phyloP scores from a whole-genome alignment of 2,329 filamentous ascomycete genomes.

The Lasiodiplodia sp. region DNA sequence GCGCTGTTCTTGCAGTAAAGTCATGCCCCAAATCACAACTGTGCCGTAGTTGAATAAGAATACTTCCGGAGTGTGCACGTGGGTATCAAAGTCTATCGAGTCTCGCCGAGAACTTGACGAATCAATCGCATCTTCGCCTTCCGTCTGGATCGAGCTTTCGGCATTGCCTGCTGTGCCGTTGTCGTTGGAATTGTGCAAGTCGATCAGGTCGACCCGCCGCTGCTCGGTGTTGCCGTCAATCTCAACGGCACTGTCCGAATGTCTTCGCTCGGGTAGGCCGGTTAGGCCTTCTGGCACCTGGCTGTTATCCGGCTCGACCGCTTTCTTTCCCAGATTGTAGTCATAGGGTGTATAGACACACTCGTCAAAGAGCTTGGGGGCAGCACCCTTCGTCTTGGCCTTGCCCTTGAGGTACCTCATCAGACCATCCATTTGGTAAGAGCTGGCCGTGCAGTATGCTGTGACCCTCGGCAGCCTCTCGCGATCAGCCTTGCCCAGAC shows the following conservation, averaged over 20 bases:
- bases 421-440: conserved; percentile 87
- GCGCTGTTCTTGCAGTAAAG: conserved; percentile 82
- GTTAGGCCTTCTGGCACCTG: conserved; percentile 25
- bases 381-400: conserved; percentile 76
- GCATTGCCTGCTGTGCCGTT: conserved; percentile 38
- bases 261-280: conserved; percentile 69
- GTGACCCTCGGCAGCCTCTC: conserved; percentile 88
- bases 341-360: conserved; percentile 96
- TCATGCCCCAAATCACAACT: conserved; percentile 98
- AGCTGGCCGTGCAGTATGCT: conserved; percentile 93
- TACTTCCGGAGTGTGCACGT: conserved; percentile 89
- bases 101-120: conserved; percentile 21
- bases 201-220: conserved; percentile 68
- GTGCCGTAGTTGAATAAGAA: conserved; percentile 98
- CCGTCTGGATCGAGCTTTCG: conserved; percentile 38
- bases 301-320: neutral
- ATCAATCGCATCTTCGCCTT: conserved; percentile 35
- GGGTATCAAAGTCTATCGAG: conserved; percentile 79
- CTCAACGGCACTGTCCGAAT: conserved; percentile 75
- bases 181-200: conserved; percentile 59
- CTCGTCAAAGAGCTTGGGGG: conserved; percentile 93
- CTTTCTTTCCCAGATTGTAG: conserved; percentile 61
- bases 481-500: conserved; percentile 91
- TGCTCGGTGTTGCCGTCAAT: conserved; percentile 66
- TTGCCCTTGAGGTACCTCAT: conserved; percentile 91